Evolutionary conservation across 345 rosid species (phyloP).

Genomic region (Populus deltoides): DNA sequence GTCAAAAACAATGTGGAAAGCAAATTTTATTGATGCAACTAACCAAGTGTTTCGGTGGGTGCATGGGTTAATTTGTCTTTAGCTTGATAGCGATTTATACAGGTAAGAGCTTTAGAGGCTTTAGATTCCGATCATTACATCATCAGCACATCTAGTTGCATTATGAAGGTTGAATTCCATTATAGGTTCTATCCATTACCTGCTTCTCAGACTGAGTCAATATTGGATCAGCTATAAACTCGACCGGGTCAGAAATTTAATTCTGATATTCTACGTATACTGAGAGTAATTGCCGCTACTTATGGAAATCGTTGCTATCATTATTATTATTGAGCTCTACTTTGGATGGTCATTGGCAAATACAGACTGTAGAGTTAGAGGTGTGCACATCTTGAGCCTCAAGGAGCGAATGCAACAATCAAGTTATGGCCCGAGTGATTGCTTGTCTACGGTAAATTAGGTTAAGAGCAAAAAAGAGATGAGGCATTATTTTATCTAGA

Average conservation of each 20-base stretch:
- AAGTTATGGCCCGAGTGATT: background rate
- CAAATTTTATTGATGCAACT: constrained; percentile 1
- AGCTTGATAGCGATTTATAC: constrained; percentile 7
- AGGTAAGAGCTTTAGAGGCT: background rate
- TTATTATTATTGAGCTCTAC: background rate
- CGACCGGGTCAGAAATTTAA: background rate
- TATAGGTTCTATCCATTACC: background rate
- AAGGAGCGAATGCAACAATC: background rate
- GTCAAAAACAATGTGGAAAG: constrained; percentile 19
- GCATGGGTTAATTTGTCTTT: constrained; percentile 1
- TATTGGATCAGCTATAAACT: background rate
- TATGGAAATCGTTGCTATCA: background rate
- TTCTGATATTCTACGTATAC: background rate
- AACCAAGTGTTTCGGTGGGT: constrained; percentile 13
- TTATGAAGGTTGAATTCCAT: constrained; percentile 4
- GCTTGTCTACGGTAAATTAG: background rate
- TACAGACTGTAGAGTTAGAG: background rate
- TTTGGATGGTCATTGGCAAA: background rate
- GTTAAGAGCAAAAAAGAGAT: constrained; percentile 9
- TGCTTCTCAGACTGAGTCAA: constrained; percentile 11
- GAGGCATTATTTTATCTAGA: background rate
- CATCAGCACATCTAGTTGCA: background rate
- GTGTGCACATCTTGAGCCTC: background rate
- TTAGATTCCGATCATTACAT: background rate
- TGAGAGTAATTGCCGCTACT: background rate